A percentile compares a stretch with the other conserved stretches of the same genome.
Evolutionary conservation across 2,329 filamentous ascomycete species (phyloP).

Genomic region (Cordyceps tenuipes): DNA sequence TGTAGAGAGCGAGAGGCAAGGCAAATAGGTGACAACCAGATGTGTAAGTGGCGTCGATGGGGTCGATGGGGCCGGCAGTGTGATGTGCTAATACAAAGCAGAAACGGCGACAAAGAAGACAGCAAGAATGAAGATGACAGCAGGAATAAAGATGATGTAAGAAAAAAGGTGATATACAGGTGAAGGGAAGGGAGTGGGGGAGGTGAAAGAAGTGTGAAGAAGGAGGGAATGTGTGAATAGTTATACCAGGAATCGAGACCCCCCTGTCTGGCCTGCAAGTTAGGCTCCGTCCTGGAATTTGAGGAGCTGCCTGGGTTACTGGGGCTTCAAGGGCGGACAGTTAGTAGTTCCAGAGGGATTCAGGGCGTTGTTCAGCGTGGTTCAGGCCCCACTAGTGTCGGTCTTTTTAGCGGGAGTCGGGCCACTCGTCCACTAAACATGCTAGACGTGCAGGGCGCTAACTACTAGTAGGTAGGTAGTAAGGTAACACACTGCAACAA

Average conservation of each 20-base stretch:
- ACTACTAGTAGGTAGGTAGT: too few species aligned
- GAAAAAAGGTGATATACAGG: background rate
- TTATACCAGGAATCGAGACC: background rate
- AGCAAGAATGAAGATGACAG: background rate
- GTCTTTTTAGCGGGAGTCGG: background rate
- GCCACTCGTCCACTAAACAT: conserved; percentile 1
- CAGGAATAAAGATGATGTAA: background rate
- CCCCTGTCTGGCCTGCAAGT: background rate
- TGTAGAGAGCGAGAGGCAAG: background rate
- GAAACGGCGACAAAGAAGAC: background rate
- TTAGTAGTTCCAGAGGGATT: background rate
- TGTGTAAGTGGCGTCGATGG: conserved; percentile 8
- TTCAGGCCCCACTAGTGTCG: background rate
- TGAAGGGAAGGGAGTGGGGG: background rate
- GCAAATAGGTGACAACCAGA: background rate
- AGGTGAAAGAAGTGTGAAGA: background rate
- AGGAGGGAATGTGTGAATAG: conserved; percentile 8
- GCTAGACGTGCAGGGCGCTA: conserved; percentile 7
- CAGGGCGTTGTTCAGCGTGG: background rate
- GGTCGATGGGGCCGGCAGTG: background rate
- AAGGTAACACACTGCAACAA: background rate
- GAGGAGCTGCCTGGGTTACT: background rate
- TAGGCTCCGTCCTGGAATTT: conserved; percentile 2
- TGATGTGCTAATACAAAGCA: background rate
- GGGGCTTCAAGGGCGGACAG: background rate